phyloP scores from a whole-genome alignment of 192 early-diverging fungal species.

The Polychytrium aggregatum region DNA sequence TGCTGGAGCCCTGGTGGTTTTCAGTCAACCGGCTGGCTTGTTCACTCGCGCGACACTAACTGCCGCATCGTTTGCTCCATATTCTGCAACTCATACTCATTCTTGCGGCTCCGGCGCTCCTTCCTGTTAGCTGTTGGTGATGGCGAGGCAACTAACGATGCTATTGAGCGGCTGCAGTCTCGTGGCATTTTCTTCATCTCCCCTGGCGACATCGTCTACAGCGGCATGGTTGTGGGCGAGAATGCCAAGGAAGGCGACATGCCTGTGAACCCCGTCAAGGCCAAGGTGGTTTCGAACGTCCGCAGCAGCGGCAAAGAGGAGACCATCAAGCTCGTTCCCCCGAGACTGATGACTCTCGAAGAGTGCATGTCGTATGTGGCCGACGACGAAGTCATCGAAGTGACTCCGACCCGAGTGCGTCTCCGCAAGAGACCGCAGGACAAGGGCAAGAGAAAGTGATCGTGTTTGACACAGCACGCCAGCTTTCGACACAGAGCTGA shows the following conservation, averaged over 20 bases:
- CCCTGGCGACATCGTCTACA: slow-evolving; percentile 64
- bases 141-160: slow-evolving; percentile 62
- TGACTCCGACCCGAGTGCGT: slow-evolving; percentile 62
- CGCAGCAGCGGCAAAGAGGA: slow-evolving; percentile 72
- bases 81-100: neutral
- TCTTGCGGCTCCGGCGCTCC: neutral
- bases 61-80: too few species aligned
- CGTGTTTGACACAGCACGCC: too few species aligned
- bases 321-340: slow-evolving; percentile 55
- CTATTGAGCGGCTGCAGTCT: slow-evolving; percentile 61
- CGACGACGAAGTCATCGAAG: slow-evolving; percentile 76
- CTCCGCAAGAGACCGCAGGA: slow-evolving; percentile 69
- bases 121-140: too few species aligned
- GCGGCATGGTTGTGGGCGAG: slow-evolving; percentile 83
- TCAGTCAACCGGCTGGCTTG: too few species aligned
- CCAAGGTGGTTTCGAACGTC: slow-evolving; percentile 73
- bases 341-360: slow-evolving; percentile 56
- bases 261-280: slow-evolving; percentile 75
- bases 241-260: slow-evolving; percentile 63
- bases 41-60: too few species aligned
- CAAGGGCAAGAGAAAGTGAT: slow-evolving; percentile 51
- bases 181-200: slow-evolving; percentile 70
- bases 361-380: slow-evolving; percentile 65
- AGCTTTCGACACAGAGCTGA: too few species aligned
- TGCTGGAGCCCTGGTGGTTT: too few species aligned